Evolutionary conservation across 2,329 filamentous ascomycete genomes (phyloP), one percentile per base, ranked within the genome.

Genomic region (Neoascochyta sp.): DNA sequence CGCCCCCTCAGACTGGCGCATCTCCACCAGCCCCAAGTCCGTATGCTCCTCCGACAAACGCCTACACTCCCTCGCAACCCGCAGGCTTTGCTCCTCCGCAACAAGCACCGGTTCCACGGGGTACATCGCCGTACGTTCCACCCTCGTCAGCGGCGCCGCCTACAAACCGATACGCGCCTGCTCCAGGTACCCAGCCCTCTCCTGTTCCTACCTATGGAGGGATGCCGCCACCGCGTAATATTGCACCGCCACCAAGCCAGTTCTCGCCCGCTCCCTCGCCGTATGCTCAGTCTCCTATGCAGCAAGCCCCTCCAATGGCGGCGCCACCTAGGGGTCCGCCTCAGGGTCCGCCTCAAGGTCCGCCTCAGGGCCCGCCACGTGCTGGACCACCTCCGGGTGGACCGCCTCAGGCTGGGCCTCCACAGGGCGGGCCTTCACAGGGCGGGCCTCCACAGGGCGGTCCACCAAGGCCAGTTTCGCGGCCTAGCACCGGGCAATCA

Each of bases 51-150:
- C 81, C 81, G 22, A 69, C 36, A 6, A 63, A 60, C 60, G 67
- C 74, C 3, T 86, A 89, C 47, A 78, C 80, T 7, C 81, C 81
- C 22, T 57, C 41, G 27, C 68, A 37, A 46, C 61, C 51, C 47
- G 60, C 57, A 64, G 36, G 68, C 56, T 55, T 66, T 65, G 42
- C 70, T 64, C 62, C 69, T 18, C 63, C 53, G 45, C 61, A 49
- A 29, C 75, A 75, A 24, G 72, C 80, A 22, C 75, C 78, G 12
- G 74, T 86, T 29, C 75, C 80, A 13, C 80, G 87, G 43, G 87
- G 83, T 16, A 75, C 83, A 4, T 95, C 89, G 15, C 89, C 89
- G 5, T 95, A 95, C 63, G 87, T 89, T 52, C 78, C 83, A 20
- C 84, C 89, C 31, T 85, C 86, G 5, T 69, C 80, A 86, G 79